Base-by-base conservation (phyloP, 257 asterid species). In the Solanum etuberosum region DNA sequence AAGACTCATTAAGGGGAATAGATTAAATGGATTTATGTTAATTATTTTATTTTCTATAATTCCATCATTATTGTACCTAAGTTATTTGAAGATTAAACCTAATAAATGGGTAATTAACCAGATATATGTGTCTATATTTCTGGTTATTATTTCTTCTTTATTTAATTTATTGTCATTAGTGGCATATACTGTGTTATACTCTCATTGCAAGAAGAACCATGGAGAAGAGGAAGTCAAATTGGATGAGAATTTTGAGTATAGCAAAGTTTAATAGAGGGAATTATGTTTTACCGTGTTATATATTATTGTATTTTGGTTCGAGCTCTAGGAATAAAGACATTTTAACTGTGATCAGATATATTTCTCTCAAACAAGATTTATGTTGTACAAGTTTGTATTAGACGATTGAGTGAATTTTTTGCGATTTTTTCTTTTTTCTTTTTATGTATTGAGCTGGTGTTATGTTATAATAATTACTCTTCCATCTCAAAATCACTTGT, bases 161-260 rank as follows among this genome's bases (percentile, higher is more conserved):
- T 83, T 89, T 20, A 91, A 29, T 87, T 74, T 93, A 35, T 89
- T 89, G 3, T 34, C 32, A 5, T 34, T 86, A 34, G 88, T 91
- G 70, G 94, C 88, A 10, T 92, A 91, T 76, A 91, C 93, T 2
- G 91, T 92, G 74, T 71, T 93, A 23, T 94, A 93, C 40, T 90
- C 88, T 74, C 90, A 91, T n/a, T 91, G 94, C 80, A 92, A 93
- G 90, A 91, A 90, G 93, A 88, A 61, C 6, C 89, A 86, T 37
- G 93, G 29, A 59, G 68, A 93, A 48, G 96, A 92, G 82, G 93
- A 87, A 90, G 88, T 90, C n/a, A 90, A 89, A 35, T 68, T 92
- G 42, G 83, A 90, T 40, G 86, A 85, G 23, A 27, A 29, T 74
- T n/a, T 85, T 9, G 46, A 88, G 57, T 92, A 91, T 76, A 78